phyloP scores from a whole-genome alignment of 2,329 filamentous ascomycete species.

The Penicillium sp. region DNA sequence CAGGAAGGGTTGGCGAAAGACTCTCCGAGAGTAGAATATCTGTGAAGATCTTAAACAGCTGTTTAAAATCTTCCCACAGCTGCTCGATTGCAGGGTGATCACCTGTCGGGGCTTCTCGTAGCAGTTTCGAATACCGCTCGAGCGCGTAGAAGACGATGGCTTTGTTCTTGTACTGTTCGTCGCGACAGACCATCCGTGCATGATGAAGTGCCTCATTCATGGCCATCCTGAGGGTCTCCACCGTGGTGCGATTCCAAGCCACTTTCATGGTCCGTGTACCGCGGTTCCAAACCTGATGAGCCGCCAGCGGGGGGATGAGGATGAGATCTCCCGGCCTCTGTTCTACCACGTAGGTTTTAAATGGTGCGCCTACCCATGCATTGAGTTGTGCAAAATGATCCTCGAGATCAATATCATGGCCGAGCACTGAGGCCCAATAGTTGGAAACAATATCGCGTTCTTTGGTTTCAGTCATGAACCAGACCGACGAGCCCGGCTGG shows the following conservation, averaged over 20 bases:
- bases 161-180: constrained; percentile 99
- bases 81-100: constrained; percentile 61
- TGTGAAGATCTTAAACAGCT: constrained; percentile 74
- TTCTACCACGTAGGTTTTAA: constrained; percentile 89
- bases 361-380: constrained; percentile 92
- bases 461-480: constrained; percentile 98
- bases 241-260: constrained; percentile 94
- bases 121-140: constrained; percentile 67
- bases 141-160: constrained; percentile 89
- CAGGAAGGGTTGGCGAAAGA: constrained; percentile 61
- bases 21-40: constrained; percentile 81
- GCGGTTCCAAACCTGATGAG: constrained; percentile 97
- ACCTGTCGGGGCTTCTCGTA: constrained; percentile 55
- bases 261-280: constrained; percentile 96
- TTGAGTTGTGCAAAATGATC: constrained; percentile 95
- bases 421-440: constrained; percentile 88
- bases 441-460: constrained; percentile 88
- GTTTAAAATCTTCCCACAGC: constrained; percentile 78
- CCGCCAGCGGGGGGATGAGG: constrained; percentile 85
- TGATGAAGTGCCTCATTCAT: constrained; percentile 84
- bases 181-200: constrained; percentile 85
- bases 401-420: constrained; percentile 95
- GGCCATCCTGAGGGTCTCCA: constrained; percentile 84
- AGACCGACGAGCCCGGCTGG: constrained; percentile 83
- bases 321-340: constrained; percentile 91